Evolutionary conservation across 2,329 filamentous ascomycete species (phyloP).

Genomic region (Cytospora schulzeri): DNA sequence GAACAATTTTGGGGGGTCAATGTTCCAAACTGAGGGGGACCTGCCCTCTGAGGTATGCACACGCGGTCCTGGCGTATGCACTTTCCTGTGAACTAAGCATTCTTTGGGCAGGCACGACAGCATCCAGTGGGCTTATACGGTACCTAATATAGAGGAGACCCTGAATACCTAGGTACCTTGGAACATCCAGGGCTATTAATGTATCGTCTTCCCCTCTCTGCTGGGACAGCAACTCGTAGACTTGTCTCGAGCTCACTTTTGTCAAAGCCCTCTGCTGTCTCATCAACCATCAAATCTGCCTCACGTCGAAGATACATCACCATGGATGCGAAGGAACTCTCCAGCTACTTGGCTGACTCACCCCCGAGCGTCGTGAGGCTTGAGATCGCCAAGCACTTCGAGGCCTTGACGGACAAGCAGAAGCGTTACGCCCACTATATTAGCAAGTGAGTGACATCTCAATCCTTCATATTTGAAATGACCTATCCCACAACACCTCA

Average conservation of each 20-base stretch:
- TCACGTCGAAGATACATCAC: constrained; percentile 35
- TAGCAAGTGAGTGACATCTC: constrained; percentile 61
- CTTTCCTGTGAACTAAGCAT: constrained; percentile 6
- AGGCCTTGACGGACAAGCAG: constrained; percentile 71
- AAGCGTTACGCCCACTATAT: constrained; percentile 92
- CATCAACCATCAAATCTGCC: constrained; percentile 5
- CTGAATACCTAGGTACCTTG: neutral
- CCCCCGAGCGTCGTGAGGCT: constrained; percentile 87
- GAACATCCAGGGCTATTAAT: constrained; percentile 23
- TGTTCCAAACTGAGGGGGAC: constrained; percentile 6
- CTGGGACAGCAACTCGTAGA: constrained; percentile 23
- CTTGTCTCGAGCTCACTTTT: constrained; percentile 21
- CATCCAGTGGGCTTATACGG: constrained; percentile 5
- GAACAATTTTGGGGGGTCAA: neutral
- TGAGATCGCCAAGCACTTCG: constrained; percentile 91
- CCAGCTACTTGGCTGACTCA: constrained; percentile 86
- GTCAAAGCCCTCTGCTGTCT: neutral
- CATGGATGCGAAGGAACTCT: constrained; percentile 63
- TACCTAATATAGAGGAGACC: constrained; percentile 12
- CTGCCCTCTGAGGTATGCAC: constrained; percentile 21
- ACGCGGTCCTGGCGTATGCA: constrained; percentile 13
- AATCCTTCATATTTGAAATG: neutral
- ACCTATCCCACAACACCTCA: neutral
- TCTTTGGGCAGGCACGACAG: constrained; percentile 16
- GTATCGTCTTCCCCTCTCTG: constrained; percentile 26